Conservation (phyloP, 2,329 filamentous ascomycete species). For the Beauveria australis region DNA sequence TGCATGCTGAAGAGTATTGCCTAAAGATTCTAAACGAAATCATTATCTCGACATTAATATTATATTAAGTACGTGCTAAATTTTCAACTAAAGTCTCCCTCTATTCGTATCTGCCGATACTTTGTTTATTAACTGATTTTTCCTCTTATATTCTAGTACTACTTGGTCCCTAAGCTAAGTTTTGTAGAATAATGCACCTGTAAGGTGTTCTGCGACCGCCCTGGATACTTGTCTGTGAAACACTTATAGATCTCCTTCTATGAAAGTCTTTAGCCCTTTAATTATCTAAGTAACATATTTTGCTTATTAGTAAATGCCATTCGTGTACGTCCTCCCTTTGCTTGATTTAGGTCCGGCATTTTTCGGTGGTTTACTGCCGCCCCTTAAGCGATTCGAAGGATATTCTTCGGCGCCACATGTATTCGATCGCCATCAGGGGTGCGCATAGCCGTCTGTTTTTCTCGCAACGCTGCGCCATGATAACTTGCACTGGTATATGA, state of each 20-base stretch:
- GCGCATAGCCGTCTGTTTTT: not conserved
- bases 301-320: not conserved
- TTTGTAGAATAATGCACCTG: not conserved
- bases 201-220: not conserved
- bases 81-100: not conserved
- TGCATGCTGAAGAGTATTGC: not conserved
- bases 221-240: not conserved
- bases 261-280: not conserved
- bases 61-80: not conserved
- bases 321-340: not conserved
- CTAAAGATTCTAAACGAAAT: not conserved
- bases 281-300: not conserved
- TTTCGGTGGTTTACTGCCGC: not conserved
- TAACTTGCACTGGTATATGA: fast-evolving
- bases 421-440: not conserved
- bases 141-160: not conserved
- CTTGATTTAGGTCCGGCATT: not conserved
- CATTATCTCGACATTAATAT: not conserved
- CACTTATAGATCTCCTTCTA: not conserved
- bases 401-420: no score
- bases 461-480: not conserved
- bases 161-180: not conserved
- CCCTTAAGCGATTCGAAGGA: not conserved
- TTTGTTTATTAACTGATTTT: not conserved
- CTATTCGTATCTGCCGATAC: not conserved